Evolutionary conservation across 768 basidiomycete genomes (phyloP).

Genomic region (Russula earlei): DNA sequence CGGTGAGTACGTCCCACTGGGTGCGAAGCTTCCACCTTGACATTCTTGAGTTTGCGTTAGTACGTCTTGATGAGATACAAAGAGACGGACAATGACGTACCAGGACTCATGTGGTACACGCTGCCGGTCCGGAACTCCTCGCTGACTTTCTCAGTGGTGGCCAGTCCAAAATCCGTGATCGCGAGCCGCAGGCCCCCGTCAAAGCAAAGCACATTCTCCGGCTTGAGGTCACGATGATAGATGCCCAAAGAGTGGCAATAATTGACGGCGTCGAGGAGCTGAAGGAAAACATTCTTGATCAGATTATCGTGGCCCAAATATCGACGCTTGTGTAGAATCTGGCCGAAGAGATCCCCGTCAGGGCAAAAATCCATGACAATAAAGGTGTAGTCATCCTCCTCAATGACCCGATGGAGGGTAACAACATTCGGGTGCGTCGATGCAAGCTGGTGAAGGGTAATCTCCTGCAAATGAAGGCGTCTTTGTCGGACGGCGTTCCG

Average conservation of each 20-base stretch:
- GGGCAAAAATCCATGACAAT: constrained; percentile 91
- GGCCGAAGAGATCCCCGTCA: constrained; percentile 86
- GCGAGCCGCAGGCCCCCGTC: constrained; percentile 66
- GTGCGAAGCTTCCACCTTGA: constrained; percentile 63
- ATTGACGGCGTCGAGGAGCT: constrained; percentile 88
- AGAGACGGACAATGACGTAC: constrained; percentile 33
- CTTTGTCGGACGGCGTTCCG: constrained; percentile 48
- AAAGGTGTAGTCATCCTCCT: constrained; percentile 73
- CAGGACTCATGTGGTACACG: constrained; percentile 97
- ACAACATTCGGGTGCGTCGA: constrained; percentile 75
- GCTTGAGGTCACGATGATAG: constrained; percentile 95
- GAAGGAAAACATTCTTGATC: constrained; percentile 85
- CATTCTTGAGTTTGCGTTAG: constrained; percentile 54
- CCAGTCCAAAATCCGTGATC: constrained; percentile 92
- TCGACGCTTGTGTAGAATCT: constrained; percentile 68
- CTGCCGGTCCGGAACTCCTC: constrained; percentile 93
- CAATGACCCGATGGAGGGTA: constrained; percentile 80
- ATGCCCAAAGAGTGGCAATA: constrained; percentile 88
- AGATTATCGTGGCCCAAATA: constrained; percentile 79
- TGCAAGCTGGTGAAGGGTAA: constrained; percentile 66
- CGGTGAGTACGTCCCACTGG: constrained; percentile 68
- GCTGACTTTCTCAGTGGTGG: constrained; percentile 78
- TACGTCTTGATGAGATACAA: constrained; percentile 12
- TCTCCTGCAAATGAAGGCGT: constrained; percentile 76
- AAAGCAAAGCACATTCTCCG: constrained; percentile 89